Evolutionary conservation across 2,329 filamentous ascomycete species (phyloP), one percentile per base, ranked within the genome.

Genomic region (Penicillium aurantiogriseum): DNA sequence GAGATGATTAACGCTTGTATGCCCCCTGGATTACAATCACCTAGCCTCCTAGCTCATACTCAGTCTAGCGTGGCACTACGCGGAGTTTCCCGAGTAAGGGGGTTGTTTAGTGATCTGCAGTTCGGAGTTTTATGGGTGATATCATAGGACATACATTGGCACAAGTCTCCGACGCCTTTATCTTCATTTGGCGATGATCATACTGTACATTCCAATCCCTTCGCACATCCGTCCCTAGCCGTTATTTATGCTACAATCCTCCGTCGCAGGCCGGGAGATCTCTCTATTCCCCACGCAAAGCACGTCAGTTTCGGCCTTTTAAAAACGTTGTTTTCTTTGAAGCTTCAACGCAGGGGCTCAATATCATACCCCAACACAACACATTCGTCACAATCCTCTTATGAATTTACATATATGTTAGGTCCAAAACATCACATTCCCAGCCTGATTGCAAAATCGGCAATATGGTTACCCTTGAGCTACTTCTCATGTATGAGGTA

Each of bases 121-220:
- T 49, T 57, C 36, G 35, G 43, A 53, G 35, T n/a, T 53, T 52
- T 40, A 35, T 38, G 21, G 13, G 29, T 57, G 49, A 53, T 57
- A 53, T 53, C 49, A 57, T 53, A 53, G 27, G 42, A 23, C 29
- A 47, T 51, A 52, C 35, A 47, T 29, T 23, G 54, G 21, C 23
- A 43, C 23, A 56, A 47, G 35, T 57, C 49, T 36, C 54, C 54
- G 54, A 19, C n/a, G 9, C 29, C 21, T 53, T 7, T 15, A 47
- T 21, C 49, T 50, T 33, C 25, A 33, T 54, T 36, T 39, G 39
- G 21, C 15, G 39, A 48, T 40, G 39, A 43, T 47, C 40, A 31
- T 48, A 29, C 33, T 58, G 52, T 61, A 51, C 63, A 66, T 66
- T 64, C 63, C 62, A 62, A 43, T 56, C 58, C 56, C 54, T 60